Base-by-base conservation (phyloP, 257 asterid genomes). In the Lycium ferocissimum region DNA sequence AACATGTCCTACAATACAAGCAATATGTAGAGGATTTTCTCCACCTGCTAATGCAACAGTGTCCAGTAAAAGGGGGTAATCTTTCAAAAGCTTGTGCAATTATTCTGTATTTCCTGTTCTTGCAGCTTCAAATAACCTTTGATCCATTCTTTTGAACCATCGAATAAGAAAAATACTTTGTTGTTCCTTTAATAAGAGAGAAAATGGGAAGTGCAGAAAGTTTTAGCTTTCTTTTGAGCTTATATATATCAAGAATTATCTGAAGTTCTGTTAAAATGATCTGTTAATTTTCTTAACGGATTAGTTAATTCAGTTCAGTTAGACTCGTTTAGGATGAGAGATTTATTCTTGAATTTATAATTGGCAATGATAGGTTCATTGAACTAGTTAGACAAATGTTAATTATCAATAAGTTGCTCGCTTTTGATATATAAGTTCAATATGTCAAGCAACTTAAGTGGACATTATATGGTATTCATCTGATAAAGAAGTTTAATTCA, bases 21-120 rank as follows among this genome's bases (percentile, higher is more conserved):
- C 84, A 81, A 43, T 40, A 18, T 81, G 84, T 1, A 81, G 54
- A 15, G 84, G 78, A 81, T 17, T 62, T 17, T 81, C 84, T 40
- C 72, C 54, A 38, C 71, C 72, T 35, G 22, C 71, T n/a, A 58
- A 17, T 38, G 33, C 20, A 57, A 15, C 54, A 35, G 53, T 33
- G 33, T 57, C 43, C 7, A 58, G 71, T n/a, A 80, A 14, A 58
- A 80, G 72, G 9, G 84, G 72, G 43, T 57, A 20, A 54, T 80
- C 57, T 80, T 80, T 38, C 18, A 33, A 22, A 14, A 80, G 65
- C 17, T 43, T 20, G 45, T 22, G 70, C 83, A 80, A 80, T 70
- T 35, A 9, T 51, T 80, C 69, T 13, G 61, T 22, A 58, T 80
- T 56, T 14, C 83, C 83, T 80, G 26, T 57, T 14, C 15, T 37